A percentile compares a stretch with the other conserved stretches of the same genome.
These are phyloP conservation scores for Leccinum fallax DNA, from an alignment of 1,284 basidiomycete genomes.

Conservation along the genomic window DNA sequence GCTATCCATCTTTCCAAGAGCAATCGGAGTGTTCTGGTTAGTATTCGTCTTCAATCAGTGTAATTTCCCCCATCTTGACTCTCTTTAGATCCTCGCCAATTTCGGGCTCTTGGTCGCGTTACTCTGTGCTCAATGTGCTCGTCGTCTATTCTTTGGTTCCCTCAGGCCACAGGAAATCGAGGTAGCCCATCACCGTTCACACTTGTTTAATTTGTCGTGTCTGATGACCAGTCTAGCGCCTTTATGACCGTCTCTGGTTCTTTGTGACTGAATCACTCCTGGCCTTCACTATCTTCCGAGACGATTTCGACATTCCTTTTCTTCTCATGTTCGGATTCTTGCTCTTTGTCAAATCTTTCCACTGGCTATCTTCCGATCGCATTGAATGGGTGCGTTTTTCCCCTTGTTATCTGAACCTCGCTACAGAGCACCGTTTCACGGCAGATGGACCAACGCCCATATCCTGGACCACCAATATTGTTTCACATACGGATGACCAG, in stretches of 20 bases:
- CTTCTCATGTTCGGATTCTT: conserved; percentile 91
- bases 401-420: conserved; percentile 2
- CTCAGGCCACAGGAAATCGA: conserved; percentile 91
- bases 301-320: conserved; percentile 92
- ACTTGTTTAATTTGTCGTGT: conserved; percentile 1
- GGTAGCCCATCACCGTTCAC: conserved; percentile 48
- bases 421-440: conserved; percentile 1
- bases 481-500: conserved; percentile 86
- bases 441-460: conserved; percentile 96
- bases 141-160: conserved; percentile 90
- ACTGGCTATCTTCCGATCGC: conserved; percentile 94
- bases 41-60: conserved; percentile 28
- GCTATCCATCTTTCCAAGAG: conserved; percentile 92
- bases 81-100: conserved; percentile 86
- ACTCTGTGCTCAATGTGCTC: conserved; percentile 75
- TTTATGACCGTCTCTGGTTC: conserved; percentile 97
- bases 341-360: conserved; percentile 95
- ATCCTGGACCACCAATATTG: conserved; percentile 77
- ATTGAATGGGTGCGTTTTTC: conserved; percentile 84
- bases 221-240: conserved; percentile 54
- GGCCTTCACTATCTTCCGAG: conserved; percentile 95
- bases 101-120: conserved; percentile 84
- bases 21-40: conserved; percentile 85
- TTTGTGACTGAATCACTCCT: conserved; percentile 95
- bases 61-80: not conserved